phyloP scores from a whole-genome alignment of 2,329 filamentous ascomycete species.

The Nemania sp. region DNA sequence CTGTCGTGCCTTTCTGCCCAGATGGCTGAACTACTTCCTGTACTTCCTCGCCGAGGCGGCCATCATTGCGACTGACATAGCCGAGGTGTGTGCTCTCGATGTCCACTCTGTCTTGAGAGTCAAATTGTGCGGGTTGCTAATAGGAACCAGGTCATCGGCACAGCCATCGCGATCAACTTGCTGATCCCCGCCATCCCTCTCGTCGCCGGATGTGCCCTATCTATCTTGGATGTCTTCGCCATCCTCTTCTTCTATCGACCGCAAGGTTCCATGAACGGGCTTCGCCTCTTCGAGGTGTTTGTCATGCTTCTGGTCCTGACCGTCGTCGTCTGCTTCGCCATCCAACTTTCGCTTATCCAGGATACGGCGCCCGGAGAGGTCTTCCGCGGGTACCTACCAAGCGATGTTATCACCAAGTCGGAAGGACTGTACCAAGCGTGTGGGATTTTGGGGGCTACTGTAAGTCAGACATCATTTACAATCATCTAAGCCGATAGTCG shows the following conservation, averaged over 20 bases:
- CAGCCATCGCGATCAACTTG: constrained; percentile 70
- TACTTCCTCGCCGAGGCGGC: constrained; percentile 68
- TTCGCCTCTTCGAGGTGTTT: constrained; percentile 67
- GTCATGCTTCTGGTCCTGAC: constrained; percentile 67
- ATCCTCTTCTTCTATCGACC: constrained; percentile 70
- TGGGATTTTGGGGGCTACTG: constrained; percentile 76
- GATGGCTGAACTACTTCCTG: constrained; percentile 65
- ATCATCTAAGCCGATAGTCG: background rate
- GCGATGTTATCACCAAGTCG: constrained; percentile 59
- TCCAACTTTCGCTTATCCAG: constrained; percentile 67
- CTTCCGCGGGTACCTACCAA: constrained; percentile 68
- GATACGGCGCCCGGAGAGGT: constrained; percentile 61
- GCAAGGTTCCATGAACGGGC: constrained; percentile 59
- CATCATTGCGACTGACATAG: constrained; percentile 74
- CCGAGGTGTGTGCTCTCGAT: constrained; percentile 53
- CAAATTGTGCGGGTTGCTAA: constrained; percentile 16
- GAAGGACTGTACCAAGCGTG: constrained; percentile 71
- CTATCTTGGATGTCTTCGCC: constrained; percentile 69
- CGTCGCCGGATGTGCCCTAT: constrained; percentile 70
- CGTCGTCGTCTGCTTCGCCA: constrained; percentile 72
- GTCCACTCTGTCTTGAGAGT: background rate
- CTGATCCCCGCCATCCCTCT: constrained; percentile 66
- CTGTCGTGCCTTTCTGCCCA: constrained; percentile 66
- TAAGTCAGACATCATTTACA: constrained; percentile 23
- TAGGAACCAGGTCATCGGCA: constrained; percentile 63